Base-by-base conservation (phyloP, 176 grass and related monocot species). In the Oryza longistaminata region DNA sequence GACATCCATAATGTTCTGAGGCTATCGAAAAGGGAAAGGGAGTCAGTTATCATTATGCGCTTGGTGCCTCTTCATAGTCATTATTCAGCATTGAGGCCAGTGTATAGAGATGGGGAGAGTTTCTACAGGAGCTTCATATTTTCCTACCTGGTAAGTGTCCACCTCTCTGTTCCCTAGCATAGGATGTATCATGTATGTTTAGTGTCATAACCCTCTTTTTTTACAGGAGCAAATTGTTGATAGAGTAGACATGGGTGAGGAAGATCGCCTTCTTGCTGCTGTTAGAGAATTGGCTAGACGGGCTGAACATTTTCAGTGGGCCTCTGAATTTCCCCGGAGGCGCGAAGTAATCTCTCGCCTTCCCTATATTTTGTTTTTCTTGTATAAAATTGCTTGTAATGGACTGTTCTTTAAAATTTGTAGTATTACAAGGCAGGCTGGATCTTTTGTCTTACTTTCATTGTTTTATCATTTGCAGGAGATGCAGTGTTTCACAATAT, bases 81-180 rank as follows among this genome's bases (percentile, higher is more conserved):
- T 37, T 37, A 77, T 81, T 85, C 66, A 29, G 53, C 3, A 81
- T 44, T 85, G 70, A 76, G 77, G 34, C 83, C 17, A 2, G 35
- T 37, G 88, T 89, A 29, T 64, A 72, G 77, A 81, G 88, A 89
- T 42, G 82, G 77, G 19, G 88, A 89, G 42, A 81, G 88, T 85
- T 89, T 89, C 72, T 81, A 89, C 43, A 85, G 88, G 77, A 85
- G 88, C 77, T 89, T 85, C 82, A 85, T 89, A 77, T 85, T 85
- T 89, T 81, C 77, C 22, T 89, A 89, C 82, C 65, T 89, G 3
- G 88, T 89, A 85, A 64, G 13, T 85, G n/a, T 42, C 33, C 64
- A 65, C 27, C 52, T 26, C n/a, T n/a, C 15, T 66, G 40, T 71
- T 85, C 9, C 19, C 81, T 89, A 27, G 7, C 66, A 85, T 52